Conservation (phyloP, 1,284 basidiomycete genomes). For the Pseudozyma sp. region DNA sequence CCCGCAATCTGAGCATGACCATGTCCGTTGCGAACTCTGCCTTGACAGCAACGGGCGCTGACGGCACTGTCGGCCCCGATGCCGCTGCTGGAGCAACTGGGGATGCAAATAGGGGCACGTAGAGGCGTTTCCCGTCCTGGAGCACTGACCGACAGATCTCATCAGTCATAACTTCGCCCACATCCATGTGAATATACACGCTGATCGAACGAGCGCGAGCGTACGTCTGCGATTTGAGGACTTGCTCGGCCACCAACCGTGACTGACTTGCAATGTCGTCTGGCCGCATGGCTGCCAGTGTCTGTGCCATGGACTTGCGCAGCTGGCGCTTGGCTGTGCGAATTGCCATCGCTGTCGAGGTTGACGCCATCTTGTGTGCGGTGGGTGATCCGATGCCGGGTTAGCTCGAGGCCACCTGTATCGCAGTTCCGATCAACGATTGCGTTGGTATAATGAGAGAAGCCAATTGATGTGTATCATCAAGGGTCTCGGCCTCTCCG, state of each 20-base stretch:
- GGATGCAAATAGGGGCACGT: constrained; percentile 68
- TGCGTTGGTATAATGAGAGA: too few relatives aligned
- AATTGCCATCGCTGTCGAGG: constrained; percentile 14
- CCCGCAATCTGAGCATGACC: constrained; percentile 68
- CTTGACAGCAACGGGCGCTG: constrained; percentile 21
- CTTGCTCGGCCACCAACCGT: constrained; percentile 48
- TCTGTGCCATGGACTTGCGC: constrained; percentile 54
- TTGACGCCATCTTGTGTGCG: constrained; percentile 14
- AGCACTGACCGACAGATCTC: constrained; percentile 66
- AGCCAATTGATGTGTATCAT: too few relatives aligned
- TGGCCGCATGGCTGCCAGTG: constrained; percentile 39
- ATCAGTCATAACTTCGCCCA: constrained; percentile 69
- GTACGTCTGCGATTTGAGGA: constrained; percentile 65
- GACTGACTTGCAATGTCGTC: constrained; percentile 33
- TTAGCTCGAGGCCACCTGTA: neutral
- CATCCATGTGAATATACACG: constrained; percentile 68
- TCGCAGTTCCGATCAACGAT: neutral
- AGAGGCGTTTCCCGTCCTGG: constrained; percentile 65
- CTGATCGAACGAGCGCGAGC: constrained; percentile 58
- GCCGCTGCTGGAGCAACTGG: constrained; percentile 42
- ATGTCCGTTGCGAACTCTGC: constrained; percentile 64
- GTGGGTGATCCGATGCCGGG: neutral
- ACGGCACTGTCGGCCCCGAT: constrained; percentile 26
- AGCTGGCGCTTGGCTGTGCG: constrained; percentile 60
- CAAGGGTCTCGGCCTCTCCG: too few relatives aligned